Conservation (phyloP, 2,329 filamentous ascomycete genomes). For the Hymenoscyphus albidus region DNA sequence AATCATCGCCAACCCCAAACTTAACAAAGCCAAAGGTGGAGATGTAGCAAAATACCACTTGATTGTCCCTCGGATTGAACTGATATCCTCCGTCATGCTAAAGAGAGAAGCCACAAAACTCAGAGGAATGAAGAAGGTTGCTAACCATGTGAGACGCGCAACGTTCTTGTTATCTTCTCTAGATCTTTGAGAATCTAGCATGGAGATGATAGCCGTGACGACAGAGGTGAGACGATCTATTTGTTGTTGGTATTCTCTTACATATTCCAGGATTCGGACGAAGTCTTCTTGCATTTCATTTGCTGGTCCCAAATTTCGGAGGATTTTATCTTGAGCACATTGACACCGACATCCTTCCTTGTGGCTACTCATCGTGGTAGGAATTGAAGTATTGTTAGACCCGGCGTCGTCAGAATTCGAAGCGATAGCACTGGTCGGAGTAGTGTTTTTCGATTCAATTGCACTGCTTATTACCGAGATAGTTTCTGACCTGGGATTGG, state of each 20-base stretch:
- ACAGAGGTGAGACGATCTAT: conserved; percentile 35
- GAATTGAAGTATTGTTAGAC: neutral
- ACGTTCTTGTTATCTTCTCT: conserved; percentile 35
- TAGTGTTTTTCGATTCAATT: neutral
- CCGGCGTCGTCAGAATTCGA: neutral
- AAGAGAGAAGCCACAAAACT: conserved; percentile 33
- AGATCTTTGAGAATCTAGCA: conserved; percentile 32
- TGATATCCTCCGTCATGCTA: conserved; percentile 32
- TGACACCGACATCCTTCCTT: neutral
- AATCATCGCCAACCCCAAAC: conserved; percentile 9
- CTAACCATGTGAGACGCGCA: conserved; percentile 35
- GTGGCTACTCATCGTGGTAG: neutral
- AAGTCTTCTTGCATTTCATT: conserved; percentile 29
- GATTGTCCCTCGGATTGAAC: conserved; percentile 17
- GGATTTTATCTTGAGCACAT: neutral
- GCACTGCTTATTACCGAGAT: neutral
- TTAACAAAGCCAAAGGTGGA: conserved; percentile 26
- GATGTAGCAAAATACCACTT: conserved; percentile 27
- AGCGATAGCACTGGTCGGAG: neutral
- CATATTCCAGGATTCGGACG: conserved; percentile 23
- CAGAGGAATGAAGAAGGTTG: conserved; percentile 36
- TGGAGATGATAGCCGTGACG: conserved; percentile 34
- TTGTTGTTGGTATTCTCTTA: conserved; percentile 35
- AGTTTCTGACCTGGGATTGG: neutral
- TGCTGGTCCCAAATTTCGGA: conserved; percentile 4